Evolutionary conservation across 306 rosid species (phyloP), one percentile per base, ranked within the genome.

Genomic region (Quercus suber): DNA sequence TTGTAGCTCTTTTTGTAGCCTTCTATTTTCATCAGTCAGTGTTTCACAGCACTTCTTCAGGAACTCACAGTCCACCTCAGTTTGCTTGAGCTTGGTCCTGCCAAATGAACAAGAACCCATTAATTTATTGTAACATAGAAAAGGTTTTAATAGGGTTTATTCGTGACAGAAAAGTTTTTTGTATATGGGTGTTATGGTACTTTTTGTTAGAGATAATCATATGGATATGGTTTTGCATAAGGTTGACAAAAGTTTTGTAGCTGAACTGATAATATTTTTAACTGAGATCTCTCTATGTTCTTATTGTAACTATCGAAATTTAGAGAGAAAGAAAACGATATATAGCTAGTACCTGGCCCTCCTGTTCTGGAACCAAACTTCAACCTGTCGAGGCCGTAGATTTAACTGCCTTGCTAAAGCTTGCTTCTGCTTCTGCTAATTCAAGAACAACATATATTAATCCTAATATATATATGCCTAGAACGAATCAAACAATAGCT

Each of bases 281-380:
- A 8, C 45, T 37, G 11, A 41, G 45, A 41, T 41, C 45, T 41
- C 45, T 41, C 11, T 41, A 8, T 37, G 45, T 41, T 41, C 8
- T 41, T 41, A 41, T 41, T 41, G 45, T 41, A 41, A 8, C 45
- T 2, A 8, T 41, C 45, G 12, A 41, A 41, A 41, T 41, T 41
- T 41, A 2, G 45, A 41, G 0, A 41, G 45, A 41, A 0, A 41
- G 45, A 41, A 41, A 41, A 41, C 8, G 12, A 41, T 31, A 28
- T 75, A 69, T 6, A 61, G 55, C 17, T 3, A 49, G 23, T 84
- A 95, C 99, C 99, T 90, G 59, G 99, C 99, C 84, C 99, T 90
- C 78, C 99, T 90, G 82, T 95, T 95, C 59, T 95, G 99, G 84
- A 95, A 95, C 99, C 99, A 95, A 17, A 95, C 99, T 83, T 95